phyloP scores from a whole-genome alignment of 306 rosid genomes.

The Prunus armeniaca region DNA sequence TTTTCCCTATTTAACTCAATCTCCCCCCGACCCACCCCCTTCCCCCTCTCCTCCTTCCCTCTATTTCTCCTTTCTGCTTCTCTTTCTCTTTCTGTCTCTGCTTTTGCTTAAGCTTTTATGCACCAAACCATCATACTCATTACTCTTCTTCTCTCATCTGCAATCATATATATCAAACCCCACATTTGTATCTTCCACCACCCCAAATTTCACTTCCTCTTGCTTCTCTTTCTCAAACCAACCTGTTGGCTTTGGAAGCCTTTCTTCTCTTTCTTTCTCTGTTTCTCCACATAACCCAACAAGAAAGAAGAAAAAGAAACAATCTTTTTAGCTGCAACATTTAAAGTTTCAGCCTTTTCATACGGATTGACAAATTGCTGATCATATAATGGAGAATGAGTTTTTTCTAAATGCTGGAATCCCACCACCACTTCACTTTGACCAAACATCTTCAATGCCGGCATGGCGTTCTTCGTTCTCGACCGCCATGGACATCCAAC shows the following conservation, averaged over 20 bases:
- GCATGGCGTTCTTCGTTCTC: slow-evolving; percentile 53
- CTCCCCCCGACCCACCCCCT: slow-evolving; percentile 30
- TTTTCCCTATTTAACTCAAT: slow-evolving; percentile 54
- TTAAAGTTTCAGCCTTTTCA: not conserved
- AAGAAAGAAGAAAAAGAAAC: not conserved
- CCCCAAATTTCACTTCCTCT: not conserved
- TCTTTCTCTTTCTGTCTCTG: not conserved
- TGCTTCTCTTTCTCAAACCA: slow-evolving; percentile 20
- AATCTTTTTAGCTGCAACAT: not conserved
- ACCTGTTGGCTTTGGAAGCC: not conserved
- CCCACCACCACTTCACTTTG: slow-evolving; percentile 42
- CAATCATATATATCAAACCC: slow-evolving; percentile 15
- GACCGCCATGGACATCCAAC: slow-evolving; percentile 54
- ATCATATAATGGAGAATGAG: slow-evolving; percentile 54
- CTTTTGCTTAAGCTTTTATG: slow-evolving; percentile 1
- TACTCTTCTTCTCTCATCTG: slow-evolving; percentile 18
- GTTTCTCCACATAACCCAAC: too few relatives aligned
- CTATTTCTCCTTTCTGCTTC: not conserved
- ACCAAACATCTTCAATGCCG: slow-evolving; percentile 37
- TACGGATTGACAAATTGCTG: not conserved
- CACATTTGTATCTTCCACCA: slow-evolving; percentile 13
- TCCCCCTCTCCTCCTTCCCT: slow-evolving; percentile 28
- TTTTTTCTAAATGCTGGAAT: slow-evolving; percentile 50
- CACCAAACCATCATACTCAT: slow-evolving; percentile 4
- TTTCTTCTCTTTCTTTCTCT: too few relatives aligned